Conservation (phyloP, 805 yeast species). For the Nakazawaea siamensis region DNA sequence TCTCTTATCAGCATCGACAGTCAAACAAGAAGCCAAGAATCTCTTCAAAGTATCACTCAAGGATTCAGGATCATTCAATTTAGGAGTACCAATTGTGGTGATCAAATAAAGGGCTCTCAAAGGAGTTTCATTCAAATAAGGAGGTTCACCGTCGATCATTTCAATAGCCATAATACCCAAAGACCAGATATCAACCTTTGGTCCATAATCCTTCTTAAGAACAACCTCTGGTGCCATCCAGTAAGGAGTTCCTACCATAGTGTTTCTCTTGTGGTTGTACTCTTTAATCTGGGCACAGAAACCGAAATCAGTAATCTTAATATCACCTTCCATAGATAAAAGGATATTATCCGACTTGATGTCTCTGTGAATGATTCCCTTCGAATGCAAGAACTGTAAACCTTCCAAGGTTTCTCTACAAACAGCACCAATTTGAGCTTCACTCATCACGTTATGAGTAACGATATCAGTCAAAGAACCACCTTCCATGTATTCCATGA, state of each 20-base stretch:
- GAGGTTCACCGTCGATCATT: slow-evolving; percentile 84
- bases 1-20: slow-evolving; percentile 76
- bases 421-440: slow-evolving; percentile 91
- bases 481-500: slow-evolving; percentile 99
- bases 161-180: slow-evolving; percentile 81
- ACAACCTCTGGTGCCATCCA: slow-evolving; percentile 93
- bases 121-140: slow-evolving; percentile 74
- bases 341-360: slow-evolving; percentile 92
- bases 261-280: slow-evolving; percentile 63
- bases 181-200: slow-evolving; percentile 79
- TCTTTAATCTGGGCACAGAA: slow-evolving; percentile 78
- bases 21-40: slow-evolving; percentile 72
- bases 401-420: slow-evolving; percentile 88
- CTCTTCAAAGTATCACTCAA: slow-evolving; percentile 56
- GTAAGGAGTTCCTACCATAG: slow-evolving; percentile 85
- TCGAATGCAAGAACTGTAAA: slow-evolving; percentile 76
- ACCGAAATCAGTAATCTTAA: slow-evolving; percentile 79
- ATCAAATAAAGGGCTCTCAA: slow-evolving; percentile 67
- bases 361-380: slow-evolving; percentile 93
- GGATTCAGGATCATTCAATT: slow-evolving; percentile 64
- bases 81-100: slow-evolving; percentile 78
- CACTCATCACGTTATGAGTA: slow-evolving; percentile 80
- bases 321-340: slow-evolving; percentile 75
- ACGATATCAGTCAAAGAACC: slow-evolving; percentile 95
- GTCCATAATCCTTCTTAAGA: slow-evolving; percentile 71